A percentile compares a stretch with the other conserved stretches of the same genome.
phyloP scores from a whole-genome alignment of 1,284 basidiomycete species.

The Chondrostereum purpureum region DNA sequence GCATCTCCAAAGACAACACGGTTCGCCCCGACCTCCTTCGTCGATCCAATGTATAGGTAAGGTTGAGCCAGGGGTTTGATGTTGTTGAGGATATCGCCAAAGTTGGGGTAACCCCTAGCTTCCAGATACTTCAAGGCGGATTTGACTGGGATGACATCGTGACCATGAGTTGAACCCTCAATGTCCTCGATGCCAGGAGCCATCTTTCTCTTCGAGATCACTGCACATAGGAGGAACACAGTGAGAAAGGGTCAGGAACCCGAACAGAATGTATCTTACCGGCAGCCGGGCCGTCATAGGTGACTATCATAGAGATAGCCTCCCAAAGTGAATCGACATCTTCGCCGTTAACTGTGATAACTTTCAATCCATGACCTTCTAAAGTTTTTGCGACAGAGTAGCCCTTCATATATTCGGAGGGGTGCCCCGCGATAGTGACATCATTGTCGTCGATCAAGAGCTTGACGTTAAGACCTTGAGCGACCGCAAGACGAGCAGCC shows the following conservation, averaged over 20 bases:
- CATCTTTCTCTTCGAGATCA: conserved; percentile 73
- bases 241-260: conserved; percentile 7
- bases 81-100: conserved; percentile 49
- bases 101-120: conserved; percentile 54
- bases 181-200: conserved; percentile 74
- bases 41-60: conserved; percentile 61
- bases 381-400: conserved; percentile 68
- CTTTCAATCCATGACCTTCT: conserved; percentile 73
- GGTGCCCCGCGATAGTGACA: conserved; percentile 82
- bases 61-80: conserved; percentile 57
- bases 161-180: conserved; percentile 71
- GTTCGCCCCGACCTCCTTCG: conserved; percentile 71
- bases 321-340: conserved; percentile 72
- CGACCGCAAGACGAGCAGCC: conserved; percentile 78
- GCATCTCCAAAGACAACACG: conserved; percentile 80
- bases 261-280: conserved; percentile 29
- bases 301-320: conserved; percentile 50
- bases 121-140: conserved; percentile 68
- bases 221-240: conserved; percentile 28
- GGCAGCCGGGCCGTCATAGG: conserved; percentile 68
- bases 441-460: conserved; percentile 84
- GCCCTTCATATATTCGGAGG: conserved; percentile 76
- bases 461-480: conserved; percentile 75
- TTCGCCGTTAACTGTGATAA: conserved; percentile 67
- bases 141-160: conserved; percentile 79